Evolutionary conservation across 108 stramenopile species (phyloP), one percentile per base, ranked within the genome.

Genomic region (Cyclotella baltica): DNA sequence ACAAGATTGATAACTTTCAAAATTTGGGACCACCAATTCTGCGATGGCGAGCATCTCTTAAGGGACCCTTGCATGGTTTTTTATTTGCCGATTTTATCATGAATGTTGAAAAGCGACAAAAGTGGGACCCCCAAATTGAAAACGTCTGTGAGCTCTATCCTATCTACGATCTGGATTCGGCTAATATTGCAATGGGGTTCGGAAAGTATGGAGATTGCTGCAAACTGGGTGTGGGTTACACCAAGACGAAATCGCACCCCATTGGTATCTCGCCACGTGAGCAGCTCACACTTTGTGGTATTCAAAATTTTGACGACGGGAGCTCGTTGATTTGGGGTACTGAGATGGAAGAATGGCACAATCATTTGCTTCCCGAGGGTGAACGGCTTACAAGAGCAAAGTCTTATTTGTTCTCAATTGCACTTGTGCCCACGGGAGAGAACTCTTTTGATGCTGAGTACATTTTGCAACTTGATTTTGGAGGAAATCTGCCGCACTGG

Each of bases 361-460:
- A 91, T 63, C 78, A 88, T 76, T 72, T 91, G n/a, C 64, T 91
- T 4, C 90, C 90, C 30, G 67, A 71, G 43, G 80, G 74, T 19
- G 71, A 85, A 61, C 85, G 90, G 18, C 71, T 62, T 0, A 88
- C 90, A 9, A 75, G 90, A 79, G 90, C 90, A 1, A 77, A 62
- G 57, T 87, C 86, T 33, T 88, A 89, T 64, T 33, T 91, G 20
- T 91, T 91, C 51, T 79, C 79, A 3, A 83, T 85, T 36, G 87
- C 90, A 11, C 78, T 91, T 46, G 70, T 74, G 11, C 90, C 90
- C 22, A 88, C 90, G 18, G 84, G 88, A 13, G 73, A 78, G 13
- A 50, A 86, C 51, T 77, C 86, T 23, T 88, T 91, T 59, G 91
- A 92, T 81, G 91, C 88, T 0, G 91, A 92, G 67, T 92, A 92